Conservation (phyloP, 2,329 filamentous ascomycete species). For the Tolypocladium tundrense region DNA sequence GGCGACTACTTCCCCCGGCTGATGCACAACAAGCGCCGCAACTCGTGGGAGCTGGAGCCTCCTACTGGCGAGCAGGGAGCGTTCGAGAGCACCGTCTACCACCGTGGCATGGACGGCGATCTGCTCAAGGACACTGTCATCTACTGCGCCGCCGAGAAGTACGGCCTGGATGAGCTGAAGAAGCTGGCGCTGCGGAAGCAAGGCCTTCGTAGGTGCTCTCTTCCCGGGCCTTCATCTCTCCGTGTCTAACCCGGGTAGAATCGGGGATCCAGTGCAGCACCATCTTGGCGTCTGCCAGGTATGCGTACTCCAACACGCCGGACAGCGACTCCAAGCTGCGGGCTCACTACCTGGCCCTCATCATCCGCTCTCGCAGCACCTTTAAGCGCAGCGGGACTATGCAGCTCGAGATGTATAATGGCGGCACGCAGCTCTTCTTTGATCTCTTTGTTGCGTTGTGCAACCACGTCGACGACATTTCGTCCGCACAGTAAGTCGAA, state of each 20-base stretch:
- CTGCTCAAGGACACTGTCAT: conserved; percentile 83
- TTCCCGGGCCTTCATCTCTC: not conserved
- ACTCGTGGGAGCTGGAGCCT: conserved; percentile 75
- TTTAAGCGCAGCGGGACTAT: conserved; percentile 93
- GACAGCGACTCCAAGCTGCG: conserved; percentile 84
- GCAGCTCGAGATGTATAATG: conserved; percentile 88
- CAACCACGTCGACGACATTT: conserved; percentile 73
- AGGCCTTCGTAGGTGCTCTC: conserved; percentile 54
- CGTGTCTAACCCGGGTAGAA: conserved; percentile 29
- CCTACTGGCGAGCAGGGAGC: conserved; percentile 30
- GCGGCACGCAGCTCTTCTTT: conserved; percentile 77
- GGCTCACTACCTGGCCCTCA: conserved; percentile 84
- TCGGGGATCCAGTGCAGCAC: conserved; percentile 75
- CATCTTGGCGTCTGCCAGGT: conserved; percentile 79
- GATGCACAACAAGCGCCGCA: conserved; percentile 68
- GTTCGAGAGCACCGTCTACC: conserved; percentile 58
- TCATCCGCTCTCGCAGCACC: conserved; percentile 76
- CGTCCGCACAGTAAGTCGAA: conserved; percentile 40
- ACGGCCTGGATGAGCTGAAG: conserved; percentile 75
- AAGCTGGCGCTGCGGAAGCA: conserved; percentile 79
- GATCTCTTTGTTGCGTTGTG: conserved; percentile 88
- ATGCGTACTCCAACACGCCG: conserved; percentile 80
- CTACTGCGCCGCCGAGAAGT: conserved; percentile 81
- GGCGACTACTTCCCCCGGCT: conserved; percentile 85
- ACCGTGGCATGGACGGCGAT: conserved; percentile 51